These are phyloP conservation scores for Triangularia verruculosa DNA, from an alignment of 2,329 filamentous ascomycete genomes.

Conservation along the genomic window DNA sequence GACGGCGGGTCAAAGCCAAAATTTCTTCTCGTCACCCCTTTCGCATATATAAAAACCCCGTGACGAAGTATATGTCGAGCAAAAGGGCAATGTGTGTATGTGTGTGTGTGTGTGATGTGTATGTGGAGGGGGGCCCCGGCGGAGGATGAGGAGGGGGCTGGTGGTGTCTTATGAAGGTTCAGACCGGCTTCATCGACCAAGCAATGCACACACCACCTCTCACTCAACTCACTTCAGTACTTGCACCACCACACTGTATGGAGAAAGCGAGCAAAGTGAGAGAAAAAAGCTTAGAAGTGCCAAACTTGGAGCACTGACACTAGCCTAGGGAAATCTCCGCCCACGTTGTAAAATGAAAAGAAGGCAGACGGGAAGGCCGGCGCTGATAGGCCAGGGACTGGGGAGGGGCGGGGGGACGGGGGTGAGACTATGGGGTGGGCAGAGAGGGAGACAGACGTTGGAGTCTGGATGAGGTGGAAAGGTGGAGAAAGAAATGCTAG, in stretches of 20 bases:
- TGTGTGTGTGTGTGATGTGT: no score
- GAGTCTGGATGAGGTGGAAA: conserved; percentile 16
- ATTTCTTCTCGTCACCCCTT: conserved; percentile 7
- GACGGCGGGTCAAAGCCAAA: conserved; percentile 22
- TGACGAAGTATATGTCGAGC: conserved; percentile 7
- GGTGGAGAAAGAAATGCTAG: conserved; percentile 7
- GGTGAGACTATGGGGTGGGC: background rate
- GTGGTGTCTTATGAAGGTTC: conserved; percentile 19
- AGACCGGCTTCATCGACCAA: conserved; percentile 16
- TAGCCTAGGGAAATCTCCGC: conserved; percentile 20
- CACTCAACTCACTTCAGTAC: no score
- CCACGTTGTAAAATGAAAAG: conserved; percentile 23
- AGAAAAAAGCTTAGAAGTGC: conserved; percentile 20
- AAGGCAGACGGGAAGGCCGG: conserved; percentile 10
- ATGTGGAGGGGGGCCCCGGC: background rate
- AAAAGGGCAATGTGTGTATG: no score
- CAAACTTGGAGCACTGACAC: conserved; percentile 15
- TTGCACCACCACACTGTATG: conserved; percentile 3
- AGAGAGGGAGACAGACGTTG: conserved; percentile 7
- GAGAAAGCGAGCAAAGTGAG: background rate
- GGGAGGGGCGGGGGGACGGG: no score
- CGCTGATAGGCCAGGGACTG: conserved; percentile 12
- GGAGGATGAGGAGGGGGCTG: conserved; percentile 10
- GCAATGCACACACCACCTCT: no score
- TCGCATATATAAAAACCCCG: background rate